These are phyloP conservation scores for Fusarium caatingaense DNA, from an alignment of 2,329 filamentous ascomycete species.

Conservation along the genomic window DNA sequence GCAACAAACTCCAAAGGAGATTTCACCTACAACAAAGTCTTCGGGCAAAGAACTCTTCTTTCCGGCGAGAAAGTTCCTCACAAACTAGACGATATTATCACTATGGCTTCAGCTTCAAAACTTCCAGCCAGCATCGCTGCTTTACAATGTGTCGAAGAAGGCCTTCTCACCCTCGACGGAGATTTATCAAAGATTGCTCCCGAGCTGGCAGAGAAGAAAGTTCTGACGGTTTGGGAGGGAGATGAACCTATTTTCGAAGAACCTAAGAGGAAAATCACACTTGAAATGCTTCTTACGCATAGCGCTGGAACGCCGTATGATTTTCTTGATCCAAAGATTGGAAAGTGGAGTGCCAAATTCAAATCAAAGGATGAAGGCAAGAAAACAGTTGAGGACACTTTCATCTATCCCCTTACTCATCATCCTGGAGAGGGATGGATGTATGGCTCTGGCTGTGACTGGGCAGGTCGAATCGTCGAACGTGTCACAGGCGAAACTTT, in stretches of 20 bases:
- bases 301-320: conserved; percentile 62
- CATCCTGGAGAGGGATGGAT: conserved; percentile 64
- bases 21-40: conserved; percentile 55
- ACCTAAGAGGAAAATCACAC: conserved; percentile 55
- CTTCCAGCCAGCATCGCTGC: conserved; percentile 63
- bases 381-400: conserved; percentile 56
- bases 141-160: conserved; percentile 66
- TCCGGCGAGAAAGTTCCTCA: conserved; percentile 55
- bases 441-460: conserved; percentile 63
- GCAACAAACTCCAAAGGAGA: conserved; percentile 53
- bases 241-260: conserved; percentile 54
- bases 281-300: conserved; percentile 64
- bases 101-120: conserved; percentile 55
- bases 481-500: conserved; percentile 57
- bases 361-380: conserved; percentile 20
- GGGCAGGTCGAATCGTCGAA: conserved; percentile 64
- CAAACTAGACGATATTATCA: conserved; percentile 52
- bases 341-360: conserved; percentile 52
- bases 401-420: conserved; percentile 58
- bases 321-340: conserved; percentile 52
- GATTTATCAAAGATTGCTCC: conserved; percentile 60
- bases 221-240: conserved; percentile 61
- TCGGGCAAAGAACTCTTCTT: conserved; percentile 56
- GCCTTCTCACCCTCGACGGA: conserved; percentile 58
- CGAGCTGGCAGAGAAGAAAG: conserved; percentile 59